Evolutionary conservation across 169 alveolate species (phyloP).

Genomic region (Eimeria praecox): DNA sequence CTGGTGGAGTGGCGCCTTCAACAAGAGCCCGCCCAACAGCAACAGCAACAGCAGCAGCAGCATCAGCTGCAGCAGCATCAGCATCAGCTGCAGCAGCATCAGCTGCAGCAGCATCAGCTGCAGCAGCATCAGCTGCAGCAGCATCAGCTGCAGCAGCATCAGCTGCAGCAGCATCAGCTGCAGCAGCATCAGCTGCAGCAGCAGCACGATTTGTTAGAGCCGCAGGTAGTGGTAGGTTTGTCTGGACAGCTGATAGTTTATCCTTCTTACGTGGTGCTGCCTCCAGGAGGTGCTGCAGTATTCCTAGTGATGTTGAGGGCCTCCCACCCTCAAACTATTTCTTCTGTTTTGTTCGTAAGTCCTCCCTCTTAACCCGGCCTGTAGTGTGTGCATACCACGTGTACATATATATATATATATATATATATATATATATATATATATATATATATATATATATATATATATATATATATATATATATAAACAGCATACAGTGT

Average conservation of each 20-base stretch:
- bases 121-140: neutral
- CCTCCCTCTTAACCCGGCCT: too few relatives aligned
- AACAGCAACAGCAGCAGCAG: slow-evolving; percentile 51
- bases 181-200: slow-evolving; percentile 6
- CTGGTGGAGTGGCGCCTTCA: slow-evolving; percentile 2
- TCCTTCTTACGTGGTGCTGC: slow-evolving; percentile 25
- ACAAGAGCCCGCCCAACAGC: neutral
- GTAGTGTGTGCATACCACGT: neutral
- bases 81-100: neutral
- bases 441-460: too few relatives aligned
- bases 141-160: neutral
- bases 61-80: neutral
- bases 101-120: neutral
- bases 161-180: slow-evolving; percentile 20
- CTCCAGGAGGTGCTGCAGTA: slow-evolving; percentile 15
- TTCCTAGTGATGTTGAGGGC: slow-evolving; percentile 37
- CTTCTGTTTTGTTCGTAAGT: slow-evolving; percentile 32
- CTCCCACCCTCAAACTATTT: slow-evolving; percentile 23
- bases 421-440: too few relatives aligned
- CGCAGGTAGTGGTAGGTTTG: slow-evolving; percentile 34
- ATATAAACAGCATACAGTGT: too few relatives aligned
- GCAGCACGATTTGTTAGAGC: neutral
- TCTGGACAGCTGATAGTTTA: slow-evolving; percentile 45
- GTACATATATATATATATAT: too few relatives aligned
- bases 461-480: too few relatives aligned